Base-by-base conservation (phyloP, 805 yeast species). In the Zygosaccharomyces kombuchaensis region DNA sequence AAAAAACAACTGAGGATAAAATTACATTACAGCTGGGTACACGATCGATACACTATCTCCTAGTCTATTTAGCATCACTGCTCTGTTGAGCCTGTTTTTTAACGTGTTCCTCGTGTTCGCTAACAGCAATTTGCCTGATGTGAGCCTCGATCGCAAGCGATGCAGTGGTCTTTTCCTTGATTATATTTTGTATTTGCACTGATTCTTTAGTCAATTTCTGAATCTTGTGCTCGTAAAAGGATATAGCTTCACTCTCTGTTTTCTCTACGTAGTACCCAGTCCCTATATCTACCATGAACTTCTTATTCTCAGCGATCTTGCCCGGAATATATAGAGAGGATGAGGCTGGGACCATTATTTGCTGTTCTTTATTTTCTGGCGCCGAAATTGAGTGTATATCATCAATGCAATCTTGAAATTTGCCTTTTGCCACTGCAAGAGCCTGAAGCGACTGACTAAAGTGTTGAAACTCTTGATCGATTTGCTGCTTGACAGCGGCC, bases 261-360 rank as follows among this genome's bases (percentile, higher is more conserved):
- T 93, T 93, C 61, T 88, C 96, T 13, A 89, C 90, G 62, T 77
- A 93, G 63, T 93, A 93, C 2, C 98, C 98, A 0, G 99, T 93
- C 29, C 99, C 99, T 21, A 93, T 82, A 62, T 93, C 99, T 8
- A 93, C 96, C 62, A 93, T 72, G 57, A 84, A 93, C 47, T 76
- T 80, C 48, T 82, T 76, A 42, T 75, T 75, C 47, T 84, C 79
- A 36, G 74, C 72, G 42, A 87, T 75, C 44, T 72, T 77, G 2
- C 98, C 99, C 3, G 96, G 96, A 22, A 93, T 84, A 55, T 93
- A 93, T 34, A 93, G 70, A 0, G 96, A 87, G 14, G 89, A 75
- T 0, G 98, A 87, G 50, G 95, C 73, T 5, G 99, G 99, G 1
- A 93, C 87, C 51, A 93, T 70, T 16, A 91, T 63, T 27, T 78